A percentile compares a stretch with the other conserved stretches of the same genome.
phyloP scores from a whole-genome alignment of 2,329 filamentous ascomycete genomes.

The Aspergillus pseudotamarii region DNA sequence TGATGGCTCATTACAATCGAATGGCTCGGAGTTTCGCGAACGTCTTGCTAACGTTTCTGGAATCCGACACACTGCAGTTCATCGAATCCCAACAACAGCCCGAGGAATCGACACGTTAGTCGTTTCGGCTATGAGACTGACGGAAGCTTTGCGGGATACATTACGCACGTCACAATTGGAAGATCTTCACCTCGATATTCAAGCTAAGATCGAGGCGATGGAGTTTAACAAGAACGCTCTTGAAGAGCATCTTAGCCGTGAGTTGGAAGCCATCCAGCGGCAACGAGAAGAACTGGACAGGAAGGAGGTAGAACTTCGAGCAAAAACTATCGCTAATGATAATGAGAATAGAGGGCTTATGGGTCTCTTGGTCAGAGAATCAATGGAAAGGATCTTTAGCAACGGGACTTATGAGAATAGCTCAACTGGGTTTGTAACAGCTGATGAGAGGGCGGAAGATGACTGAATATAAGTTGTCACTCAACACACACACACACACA shows the following conservation, averaged over 20 bases:
- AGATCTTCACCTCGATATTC: slow-evolving; percentile 2
- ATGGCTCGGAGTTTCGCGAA: not conserved
- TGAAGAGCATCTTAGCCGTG: not conserved
- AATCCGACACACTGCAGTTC: slow-evolving; percentile 7
- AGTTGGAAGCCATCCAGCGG: not conserved
- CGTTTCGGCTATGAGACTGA: not conserved
- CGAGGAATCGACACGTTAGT: not conserved
- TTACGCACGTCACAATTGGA: not conserved
- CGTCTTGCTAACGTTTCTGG: not conserved
- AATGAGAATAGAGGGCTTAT: not conserved
- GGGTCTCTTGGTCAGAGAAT: not conserved
- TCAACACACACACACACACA: too few species aligned
- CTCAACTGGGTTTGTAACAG: not conserved
- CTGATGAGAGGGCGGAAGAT: not conserved
- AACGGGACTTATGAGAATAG: not conserved
- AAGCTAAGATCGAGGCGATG: slow-evolving; percentile 2
- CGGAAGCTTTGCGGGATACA: not conserved
- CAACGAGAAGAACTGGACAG: not conserved
- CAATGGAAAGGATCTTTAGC: not conserved
- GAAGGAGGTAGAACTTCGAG: not conserved
- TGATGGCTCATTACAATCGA: not conserved
- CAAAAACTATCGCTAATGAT: not conserved
- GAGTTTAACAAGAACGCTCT: slow-evolving; percentile 5
- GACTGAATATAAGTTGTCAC: not conserved
- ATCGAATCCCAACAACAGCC: slow-evolving; percentile 6